Conservation (phyloP, 192 early-diverging fungal species). For the Haplosporangium gracile region DNA sequence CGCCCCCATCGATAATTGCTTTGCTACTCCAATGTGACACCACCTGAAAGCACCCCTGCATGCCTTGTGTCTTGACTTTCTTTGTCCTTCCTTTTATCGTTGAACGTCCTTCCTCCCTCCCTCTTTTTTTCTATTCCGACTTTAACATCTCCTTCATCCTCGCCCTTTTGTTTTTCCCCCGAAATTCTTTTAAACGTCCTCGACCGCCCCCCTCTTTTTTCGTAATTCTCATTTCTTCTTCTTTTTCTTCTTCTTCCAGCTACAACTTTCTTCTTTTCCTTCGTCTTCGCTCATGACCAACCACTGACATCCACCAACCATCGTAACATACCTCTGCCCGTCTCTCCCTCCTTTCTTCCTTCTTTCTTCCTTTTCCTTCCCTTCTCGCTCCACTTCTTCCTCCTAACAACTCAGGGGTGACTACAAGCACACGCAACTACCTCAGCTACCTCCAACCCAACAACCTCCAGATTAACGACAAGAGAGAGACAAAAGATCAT, state of each 20-base stretch:
- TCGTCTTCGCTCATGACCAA: background rate
- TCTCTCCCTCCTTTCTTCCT: background rate
- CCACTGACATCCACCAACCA: background rate
- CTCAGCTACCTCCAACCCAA: background rate
- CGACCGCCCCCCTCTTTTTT: background rate
- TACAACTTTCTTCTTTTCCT: background rate
- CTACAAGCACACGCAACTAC: background rate
- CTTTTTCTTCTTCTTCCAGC: background rate
- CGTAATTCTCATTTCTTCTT: background rate
- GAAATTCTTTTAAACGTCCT: background rate
- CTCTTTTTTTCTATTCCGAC: too few species aligned
- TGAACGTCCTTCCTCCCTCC: background rate
- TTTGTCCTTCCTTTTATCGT: background rate
- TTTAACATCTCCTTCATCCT: too few species aligned
- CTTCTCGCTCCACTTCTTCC: background rate
- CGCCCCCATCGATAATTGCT: too few species aligned
- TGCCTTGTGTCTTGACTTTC: background rate
- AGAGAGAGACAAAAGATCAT: background rate
- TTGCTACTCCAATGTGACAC: too few species aligned
- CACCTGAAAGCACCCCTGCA: background rate
- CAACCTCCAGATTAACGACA: background rate
- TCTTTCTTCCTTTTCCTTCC: background rate
- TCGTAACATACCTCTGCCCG: background rate
- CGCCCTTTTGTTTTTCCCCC: background rate
- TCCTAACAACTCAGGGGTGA: background rate